These are phyloP conservation scores for Serendipita indica DNA, from an alignment of 768 basidiomycete species.

Conservation along the genomic window DNA sequence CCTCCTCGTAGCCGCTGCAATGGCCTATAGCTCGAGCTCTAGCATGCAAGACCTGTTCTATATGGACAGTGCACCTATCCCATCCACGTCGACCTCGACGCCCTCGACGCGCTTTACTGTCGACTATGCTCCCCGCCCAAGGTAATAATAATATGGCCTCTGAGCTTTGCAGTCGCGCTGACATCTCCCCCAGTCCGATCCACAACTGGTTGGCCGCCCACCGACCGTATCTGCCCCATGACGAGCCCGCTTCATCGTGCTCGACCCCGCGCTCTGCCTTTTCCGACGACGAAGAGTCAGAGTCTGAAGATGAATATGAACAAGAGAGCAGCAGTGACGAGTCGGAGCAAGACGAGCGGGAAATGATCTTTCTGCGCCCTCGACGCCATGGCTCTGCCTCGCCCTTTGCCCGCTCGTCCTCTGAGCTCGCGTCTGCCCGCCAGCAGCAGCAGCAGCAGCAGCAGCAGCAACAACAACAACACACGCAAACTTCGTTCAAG, in stretches of 20 bases:
- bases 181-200: neutral
- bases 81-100: neutral
- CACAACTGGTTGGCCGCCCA: neutral
- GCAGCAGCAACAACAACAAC: neutral
- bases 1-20: neutral
- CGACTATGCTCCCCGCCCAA: neutral
- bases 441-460: neutral
- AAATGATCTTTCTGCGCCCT: neutral
- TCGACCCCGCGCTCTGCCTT: neutral
- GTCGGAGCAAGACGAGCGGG: neutral
- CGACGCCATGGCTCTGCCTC: neutral
- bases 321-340: neutral
- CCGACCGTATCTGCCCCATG: neutral
- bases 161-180: neutral
- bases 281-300: neutral
- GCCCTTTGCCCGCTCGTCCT: neutral
- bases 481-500: neutral
- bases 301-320: neutral
- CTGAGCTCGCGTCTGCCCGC: neutral
- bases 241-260: neutral
- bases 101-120: neutral
- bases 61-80: neutral
- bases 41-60: neutral
- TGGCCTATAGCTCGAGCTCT: neutral
- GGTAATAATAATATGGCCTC: neutral